Base-by-base conservation (phyloP, 2,329 filamentous ascomycete genomes). In the Beauveria pseudobassiana region DNA sequence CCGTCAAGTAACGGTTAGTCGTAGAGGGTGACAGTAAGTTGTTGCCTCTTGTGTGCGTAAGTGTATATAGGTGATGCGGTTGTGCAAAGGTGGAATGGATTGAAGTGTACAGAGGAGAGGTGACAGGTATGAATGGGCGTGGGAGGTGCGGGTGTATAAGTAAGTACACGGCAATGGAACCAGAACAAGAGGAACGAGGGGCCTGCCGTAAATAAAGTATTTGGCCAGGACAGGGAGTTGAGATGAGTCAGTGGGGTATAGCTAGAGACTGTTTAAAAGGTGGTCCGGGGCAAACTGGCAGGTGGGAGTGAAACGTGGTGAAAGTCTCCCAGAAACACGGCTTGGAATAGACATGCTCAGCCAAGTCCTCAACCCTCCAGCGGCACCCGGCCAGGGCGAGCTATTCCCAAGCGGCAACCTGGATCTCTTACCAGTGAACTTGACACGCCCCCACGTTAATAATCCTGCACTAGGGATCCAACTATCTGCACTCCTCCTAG, bases 231-330 rank as follows among this genome's bases (percentile, higher is more conserved):
- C 26, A 45, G n/a, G 26, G 58, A 53, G 49, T 60, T 60, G 58
- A 60, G 58, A 60, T 60, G 58, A 60, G 58, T 60, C 50, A 48
- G 58, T 60, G 58, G 58, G 58, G 58, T 60, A 45, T 26, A 54
- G 30, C 30, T 34, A 34, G 45, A 20, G 49, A 26, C 49, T 48
- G 58, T 60, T 48, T 60, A 60, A 54, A 60, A 60, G 58, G 58
- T 60, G 58, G 58, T 48, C 58, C 58, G 40, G 57, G 58, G 34
- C 40, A 46, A 45, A 60, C 38, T 59, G 26, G 49, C 48, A 59
- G 38, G 46, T 60, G 58, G 42, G 38, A 46, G 58, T 48, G 58
- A 60, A 60, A 60, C 58, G 58, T 60, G 49, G 34, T 46, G 30
- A 45, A 59, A 59, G 55, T 59, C 46, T 46, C 34, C 28, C 43